These are phyloP conservation scores for Boletus rubescentipes DNA, from an alignment of 768 basidiomycete genomes.

Conservation along the genomic window DNA sequence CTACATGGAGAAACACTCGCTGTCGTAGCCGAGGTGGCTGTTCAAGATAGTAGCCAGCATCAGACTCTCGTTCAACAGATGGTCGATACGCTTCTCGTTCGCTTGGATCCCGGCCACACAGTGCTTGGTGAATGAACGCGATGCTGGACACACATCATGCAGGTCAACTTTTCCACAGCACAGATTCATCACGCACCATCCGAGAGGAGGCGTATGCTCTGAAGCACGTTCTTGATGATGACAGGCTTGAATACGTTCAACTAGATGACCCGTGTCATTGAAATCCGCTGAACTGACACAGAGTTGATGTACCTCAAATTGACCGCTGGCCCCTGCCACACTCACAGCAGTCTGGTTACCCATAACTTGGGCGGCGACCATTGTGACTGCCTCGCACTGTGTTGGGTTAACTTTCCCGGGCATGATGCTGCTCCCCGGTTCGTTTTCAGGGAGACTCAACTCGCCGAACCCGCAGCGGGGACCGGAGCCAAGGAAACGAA, in stretches of 20 bases:
- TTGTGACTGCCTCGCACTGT: conserved; percentile 97
- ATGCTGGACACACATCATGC: conserved; percentile 43
- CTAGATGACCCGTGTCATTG: conserved; percentile 38
- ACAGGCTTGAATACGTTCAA: conserved; percentile 99
- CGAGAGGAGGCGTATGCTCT: conserved; percentile 89
- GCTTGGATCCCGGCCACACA: conserved; percentile 96
- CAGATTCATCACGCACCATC: conserved; percentile 60
- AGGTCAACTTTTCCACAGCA: neutral
- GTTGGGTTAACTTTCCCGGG: conserved; percentile 99
- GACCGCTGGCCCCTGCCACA: conserved; percentile 91
- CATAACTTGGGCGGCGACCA: conserved; percentile 98
- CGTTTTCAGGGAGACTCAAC: conserved; percentile 92
- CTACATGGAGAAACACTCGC: conserved; percentile 47
- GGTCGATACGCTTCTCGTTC: conserved; percentile 90
- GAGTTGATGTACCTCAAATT: conserved; percentile 79
- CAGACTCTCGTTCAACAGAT: conserved; percentile 88
- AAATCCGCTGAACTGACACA: conserved; percentile 1
- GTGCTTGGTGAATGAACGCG: conserved; percentile 94
- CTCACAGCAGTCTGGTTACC: conserved; percentile 95
- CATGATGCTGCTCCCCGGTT: conserved; percentile 99
- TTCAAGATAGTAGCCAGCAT: conserved; percentile 99
- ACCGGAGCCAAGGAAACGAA: conserved; percentile 95
- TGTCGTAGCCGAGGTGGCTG: conserved; percentile 95
- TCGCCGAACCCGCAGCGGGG: conserved; percentile 98
- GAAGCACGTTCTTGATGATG: conserved; percentile 96